A percentile compares a stretch with the other conserved stretches of the same genome.
Conservation (phyloP, 2,329 filamentous ascomycete genomes). For the Cladophialophora yegresii region DNA sequence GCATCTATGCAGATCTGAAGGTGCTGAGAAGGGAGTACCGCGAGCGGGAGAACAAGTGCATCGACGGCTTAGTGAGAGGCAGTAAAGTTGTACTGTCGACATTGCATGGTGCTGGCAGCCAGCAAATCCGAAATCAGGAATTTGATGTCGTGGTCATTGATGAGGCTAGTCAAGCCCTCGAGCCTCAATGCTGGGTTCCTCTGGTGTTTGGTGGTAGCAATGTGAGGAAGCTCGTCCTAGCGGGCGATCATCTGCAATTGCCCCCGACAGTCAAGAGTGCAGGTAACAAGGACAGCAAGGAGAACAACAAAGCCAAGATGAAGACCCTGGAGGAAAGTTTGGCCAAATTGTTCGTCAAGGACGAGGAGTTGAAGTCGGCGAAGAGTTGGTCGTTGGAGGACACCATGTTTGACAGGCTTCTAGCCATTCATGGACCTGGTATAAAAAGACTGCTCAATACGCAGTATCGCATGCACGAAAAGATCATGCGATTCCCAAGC, state of each 20-base stretch:
- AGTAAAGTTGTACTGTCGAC: slow-evolving; percentile 91
- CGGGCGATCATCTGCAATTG: slow-evolving; percentile 90
- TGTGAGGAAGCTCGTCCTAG: slow-evolving; percentile 76
- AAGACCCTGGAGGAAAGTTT: slow-evolving; percentile 43
- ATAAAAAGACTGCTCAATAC: slow-evolving; percentile 96
- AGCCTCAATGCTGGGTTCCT: slow-evolving; percentile 96
- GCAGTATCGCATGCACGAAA: slow-evolving; percentile 97
- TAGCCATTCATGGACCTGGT: slow-evolving; percentile 73
- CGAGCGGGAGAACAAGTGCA: slow-evolving; percentile 78
- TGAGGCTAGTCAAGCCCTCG: slow-evolving; percentile 91
- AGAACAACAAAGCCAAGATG: slow-evolving; percentile 47
- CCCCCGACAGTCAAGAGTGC: slow-evolving; percentile 84
- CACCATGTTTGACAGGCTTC: slow-evolving; percentile 89
- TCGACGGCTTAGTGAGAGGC: slow-evolving; percentile 69
- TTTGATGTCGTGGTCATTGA: slow-evolving; percentile 97
- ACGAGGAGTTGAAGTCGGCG: slow-evolving; percentile 38
- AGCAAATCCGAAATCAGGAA: slow-evolving; percentile 66
- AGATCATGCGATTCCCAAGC: slow-evolving; percentile 93
- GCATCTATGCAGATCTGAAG: slow-evolving; percentile 81
- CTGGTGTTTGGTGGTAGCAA: slow-evolving; percentile 61
- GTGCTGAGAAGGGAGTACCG: slow-evolving; percentile 86
- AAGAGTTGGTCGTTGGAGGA: slow-evolving; percentile 70
- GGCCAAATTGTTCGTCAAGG: slow-evolving; percentile 42
- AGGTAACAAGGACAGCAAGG: slow-evolving; percentile 42
- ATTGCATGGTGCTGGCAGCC: slow-evolving; percentile 76